A percentile compares a stretch with the other conserved stretches of the same genome.
Evolutionary conservation across 345 rosid species (phyloP).

Genomic region (Lepidium didymum): DNA sequence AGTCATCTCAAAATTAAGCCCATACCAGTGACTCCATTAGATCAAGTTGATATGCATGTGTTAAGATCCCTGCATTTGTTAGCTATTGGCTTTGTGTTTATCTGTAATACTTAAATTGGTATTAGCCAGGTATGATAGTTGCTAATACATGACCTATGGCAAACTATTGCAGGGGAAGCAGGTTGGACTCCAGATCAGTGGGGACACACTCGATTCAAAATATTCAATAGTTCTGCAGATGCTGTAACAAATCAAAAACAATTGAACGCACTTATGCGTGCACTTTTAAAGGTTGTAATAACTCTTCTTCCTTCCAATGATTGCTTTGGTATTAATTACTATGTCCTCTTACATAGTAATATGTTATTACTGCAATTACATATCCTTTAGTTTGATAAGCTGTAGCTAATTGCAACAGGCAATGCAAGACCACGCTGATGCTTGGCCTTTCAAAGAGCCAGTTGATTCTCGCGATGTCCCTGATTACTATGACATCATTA

Average conservation of each 20-base stretch:
- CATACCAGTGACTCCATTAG: neutral
- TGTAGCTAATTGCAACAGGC: constrained; percentile 45
- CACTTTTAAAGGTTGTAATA: constrained; percentile 72
- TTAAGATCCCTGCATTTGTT: neutral
- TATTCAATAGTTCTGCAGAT: constrained; percentile 49
- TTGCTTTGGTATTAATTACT: neutral
- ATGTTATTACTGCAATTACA: neutral
- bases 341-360: neutral
- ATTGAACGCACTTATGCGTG: constrained; percentile 74
- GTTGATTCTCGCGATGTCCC: constrained; percentile 95
- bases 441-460: constrained; percentile 99
- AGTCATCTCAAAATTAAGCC: neutral
- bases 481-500: constrained; percentile 94
- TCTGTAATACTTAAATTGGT: neutral
- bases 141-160: constrained; percentile 2
- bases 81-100: neutral
- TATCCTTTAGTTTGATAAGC: neutral
- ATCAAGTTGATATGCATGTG: constrained; percentile 8
- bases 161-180: constrained; percentile 61
- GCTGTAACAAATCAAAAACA: constrained; percentile 58
- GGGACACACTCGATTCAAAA: constrained; percentile 80
- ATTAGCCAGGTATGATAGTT: neutral
- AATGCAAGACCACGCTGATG: constrained; percentile 91
- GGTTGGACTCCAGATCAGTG: no score
- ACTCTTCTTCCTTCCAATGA: neutral